These are phyloP conservation scores for Canna indica DNA, from an alignment of 176 grass and related monocot genomes.

Conservation along the genomic window DNA sequence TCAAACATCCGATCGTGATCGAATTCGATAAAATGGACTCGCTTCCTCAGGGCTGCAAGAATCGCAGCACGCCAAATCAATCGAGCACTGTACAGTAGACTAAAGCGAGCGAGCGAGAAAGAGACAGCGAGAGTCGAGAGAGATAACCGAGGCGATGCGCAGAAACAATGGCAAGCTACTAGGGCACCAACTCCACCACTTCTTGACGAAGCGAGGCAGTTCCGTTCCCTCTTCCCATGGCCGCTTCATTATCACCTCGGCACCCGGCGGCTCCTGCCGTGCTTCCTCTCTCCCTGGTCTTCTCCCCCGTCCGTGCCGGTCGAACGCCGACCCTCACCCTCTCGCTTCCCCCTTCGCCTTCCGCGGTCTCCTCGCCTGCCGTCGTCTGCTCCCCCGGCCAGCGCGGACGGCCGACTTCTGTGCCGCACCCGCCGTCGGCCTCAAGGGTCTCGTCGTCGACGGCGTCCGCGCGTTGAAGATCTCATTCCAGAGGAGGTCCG, in stretches of 20 bases:
- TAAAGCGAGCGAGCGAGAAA: too few species aligned
- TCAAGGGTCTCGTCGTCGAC: slow-evolving; percentile 5
- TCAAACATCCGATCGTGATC: too few species aligned
- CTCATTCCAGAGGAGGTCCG: slow-evolving; percentile 5
- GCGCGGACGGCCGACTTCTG: not conserved
- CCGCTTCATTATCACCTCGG: not conserved
- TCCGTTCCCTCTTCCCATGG: not conserved
- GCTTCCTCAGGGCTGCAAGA: too few species aligned
- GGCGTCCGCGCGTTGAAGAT: not conserved
- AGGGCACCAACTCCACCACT: not conserved
- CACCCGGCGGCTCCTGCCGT: not conserved
- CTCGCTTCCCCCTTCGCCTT: not conserved
- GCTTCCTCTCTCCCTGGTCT: not conserved
- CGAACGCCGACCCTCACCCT: not conserved
- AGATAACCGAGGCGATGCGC: not conserved
- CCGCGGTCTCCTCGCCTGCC: not conserved
- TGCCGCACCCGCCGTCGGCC: not conserved
- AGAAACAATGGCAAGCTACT: not conserved
- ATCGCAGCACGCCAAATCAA: too few species aligned
- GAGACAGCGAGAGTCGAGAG: too few species aligned
- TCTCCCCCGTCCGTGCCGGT: not conserved
- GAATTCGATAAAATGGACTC: too few species aligned
- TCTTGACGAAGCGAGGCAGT: not conserved
- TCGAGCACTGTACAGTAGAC: too few species aligned
- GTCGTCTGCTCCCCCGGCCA: not conserved